phyloP scores from a whole-genome alignment of 163 green algal genomes.

The Scenedesmus sp. region DNA sequence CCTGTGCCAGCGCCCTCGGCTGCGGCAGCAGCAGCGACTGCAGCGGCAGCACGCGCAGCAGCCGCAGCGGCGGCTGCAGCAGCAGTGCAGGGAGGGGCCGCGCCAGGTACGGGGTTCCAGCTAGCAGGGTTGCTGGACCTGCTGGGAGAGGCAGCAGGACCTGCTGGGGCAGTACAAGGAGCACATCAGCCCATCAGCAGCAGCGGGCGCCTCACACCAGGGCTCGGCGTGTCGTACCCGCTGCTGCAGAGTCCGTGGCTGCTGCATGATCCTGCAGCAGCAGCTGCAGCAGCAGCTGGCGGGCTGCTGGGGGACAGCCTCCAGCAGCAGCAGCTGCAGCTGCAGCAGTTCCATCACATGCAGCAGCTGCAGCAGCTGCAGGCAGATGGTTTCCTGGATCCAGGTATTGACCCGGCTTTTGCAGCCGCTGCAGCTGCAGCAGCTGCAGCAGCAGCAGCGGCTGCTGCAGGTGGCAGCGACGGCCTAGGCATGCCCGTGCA shows the following conservation, averaged over 20 bases:
- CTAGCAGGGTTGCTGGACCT: background rate
- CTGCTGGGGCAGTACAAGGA: background rate
- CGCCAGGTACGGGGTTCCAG: background rate
- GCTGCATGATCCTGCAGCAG: slow-evolving; percentile 4
- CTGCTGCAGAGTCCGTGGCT: slow-evolving; percentile 17
- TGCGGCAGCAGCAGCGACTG: slow-evolving; percentile 9
- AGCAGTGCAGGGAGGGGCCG: background rate
- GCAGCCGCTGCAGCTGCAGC: slow-evolving; percentile 1
- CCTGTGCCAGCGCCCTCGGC: background rate
- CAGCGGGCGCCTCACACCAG: background rate
- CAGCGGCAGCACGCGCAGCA: background rate
- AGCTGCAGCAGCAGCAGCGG: background rate
- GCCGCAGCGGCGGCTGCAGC: slow-evolving; percentile 31
- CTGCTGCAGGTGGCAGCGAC: background rate
- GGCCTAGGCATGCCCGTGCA: background rate
- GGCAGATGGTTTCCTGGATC: background rate
- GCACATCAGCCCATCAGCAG: background rate
- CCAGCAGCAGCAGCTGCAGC: background rate
- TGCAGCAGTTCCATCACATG: background rate
- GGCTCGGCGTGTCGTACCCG: background rate
- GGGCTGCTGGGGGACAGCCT: background rate
- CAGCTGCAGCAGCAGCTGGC: slow-evolving; percentile 15
- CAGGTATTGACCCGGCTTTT: background rate
- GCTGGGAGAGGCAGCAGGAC: background rate
- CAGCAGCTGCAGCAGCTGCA: slow-evolving; percentile 9